phyloP scores from a whole-genome alignment of 139 green algal species.

The Coccomyxa sp. region DNA sequence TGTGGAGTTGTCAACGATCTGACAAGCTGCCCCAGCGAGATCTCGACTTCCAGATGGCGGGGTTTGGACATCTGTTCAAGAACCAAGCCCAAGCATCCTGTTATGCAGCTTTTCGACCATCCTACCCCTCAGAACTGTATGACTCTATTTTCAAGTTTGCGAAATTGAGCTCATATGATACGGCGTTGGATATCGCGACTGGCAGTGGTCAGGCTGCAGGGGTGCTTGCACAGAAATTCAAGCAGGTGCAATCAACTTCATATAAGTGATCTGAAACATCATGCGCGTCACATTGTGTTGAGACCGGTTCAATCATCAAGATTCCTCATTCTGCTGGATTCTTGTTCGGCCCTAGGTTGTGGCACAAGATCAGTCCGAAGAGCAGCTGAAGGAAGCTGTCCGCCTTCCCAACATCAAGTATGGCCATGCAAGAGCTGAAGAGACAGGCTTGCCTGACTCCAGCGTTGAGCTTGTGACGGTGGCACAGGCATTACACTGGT shows the following conservation, averaged over 20 bases:
- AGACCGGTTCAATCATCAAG: too few species aligned
- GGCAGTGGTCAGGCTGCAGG: constrained; percentile 1
- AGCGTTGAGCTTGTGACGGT: constrained; percentile 4
- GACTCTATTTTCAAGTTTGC: not conserved
- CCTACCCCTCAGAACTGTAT: not conserved
- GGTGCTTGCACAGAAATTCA: not conserved
- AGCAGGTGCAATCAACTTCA: not conserved
- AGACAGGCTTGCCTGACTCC: not conserved
- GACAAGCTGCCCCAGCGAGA: too few species aligned
- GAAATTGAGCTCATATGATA: not conserved
- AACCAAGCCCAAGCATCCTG: not conserved
- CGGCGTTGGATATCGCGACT: not conserved
- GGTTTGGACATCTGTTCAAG: not conserved
- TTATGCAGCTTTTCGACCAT: not conserved
- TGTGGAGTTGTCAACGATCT: too few species aligned
- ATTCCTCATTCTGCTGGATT: too few species aligned
- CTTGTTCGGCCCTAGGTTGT: not conserved
- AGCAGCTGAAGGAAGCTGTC: not conserved
- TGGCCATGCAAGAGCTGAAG: not conserved
- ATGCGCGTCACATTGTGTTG: too few species aligned
- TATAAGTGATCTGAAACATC: too few species aligned
- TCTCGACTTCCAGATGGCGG: not conserved
- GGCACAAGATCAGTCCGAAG: not conserved
- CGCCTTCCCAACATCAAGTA: not conserved
- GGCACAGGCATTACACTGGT: constrained; percentile 8